Base-by-base conservation (phyloP, 345 rosid genomes). In the Arabis hirsuta region DNA sequence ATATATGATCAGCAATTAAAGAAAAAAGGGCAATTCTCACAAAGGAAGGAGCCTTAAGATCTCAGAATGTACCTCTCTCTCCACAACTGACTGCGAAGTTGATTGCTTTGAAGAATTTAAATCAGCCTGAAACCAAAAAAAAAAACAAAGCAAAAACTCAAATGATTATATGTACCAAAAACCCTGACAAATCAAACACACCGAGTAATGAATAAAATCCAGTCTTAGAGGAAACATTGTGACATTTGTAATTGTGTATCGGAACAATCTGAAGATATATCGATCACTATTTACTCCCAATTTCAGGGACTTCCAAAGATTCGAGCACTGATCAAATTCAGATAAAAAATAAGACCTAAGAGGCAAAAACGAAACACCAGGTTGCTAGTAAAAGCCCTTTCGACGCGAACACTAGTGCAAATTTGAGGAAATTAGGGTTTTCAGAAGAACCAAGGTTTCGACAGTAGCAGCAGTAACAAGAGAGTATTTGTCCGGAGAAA, bases 81-180 rank as follows among this genome's bases (percentile, higher is more conserved):
- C 65, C 45, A 70, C 76, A 31, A 74, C 13, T 2, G 90, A 74
- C 26, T 11, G 58, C 42, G 95, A 82, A 73, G 87, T 80, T 58
- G 87, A 86, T 73, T 80, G 86, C 70, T 71, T 78, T 57, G 86
- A 85, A 51, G 84, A 72, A 76, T 82, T 86, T 43, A 70, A 77
- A 54, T 88, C 98, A 44, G 73, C 74, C 97, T 89, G 85, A 44
- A 68, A 72, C 55, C 58, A 36, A 46, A 46, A 31, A 46, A 31
- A 6, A 54, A 27, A 10, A 29, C 13, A 51, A n/a, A 14, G 19
- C 8, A 16, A 50, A 22, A 12, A 27, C 8, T 24, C 55, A 73
- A 56, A 39, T 32, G 16, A 56, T 46, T 36, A 9, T 62, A 29
- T 46, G 14, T 61, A 44, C 55, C 55, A 55, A 0, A 44, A 55